Evolutionary conservation across 768 basidiomycete species (phyloP), one percentile per base, ranked within the genome.

Genomic region (Rhizopogon vesiculosus): DNA sequence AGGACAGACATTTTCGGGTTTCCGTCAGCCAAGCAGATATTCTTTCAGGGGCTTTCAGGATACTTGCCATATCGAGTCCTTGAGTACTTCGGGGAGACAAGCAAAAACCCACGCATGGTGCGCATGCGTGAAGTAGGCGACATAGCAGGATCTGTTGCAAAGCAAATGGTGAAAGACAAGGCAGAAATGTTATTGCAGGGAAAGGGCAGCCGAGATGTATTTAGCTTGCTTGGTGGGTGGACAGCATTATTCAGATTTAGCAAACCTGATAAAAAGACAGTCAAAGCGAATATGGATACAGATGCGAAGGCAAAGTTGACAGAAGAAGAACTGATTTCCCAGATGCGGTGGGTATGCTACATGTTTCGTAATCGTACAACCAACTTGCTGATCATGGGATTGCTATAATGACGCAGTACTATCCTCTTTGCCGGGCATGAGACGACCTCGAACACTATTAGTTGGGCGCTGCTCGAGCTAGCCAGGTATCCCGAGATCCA

Each of bases 171-270:
- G 46, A 64, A 68, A 78, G 62, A 67, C 39, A 67, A 77, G 55
- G 59, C 66, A 5, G 61, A 68, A 45, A 72, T 66, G 38, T 55
- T 68, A 25, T 55, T 67, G 38, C 61, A 70, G 13, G 76, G 73
- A 12, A 73, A 75, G 56, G 64, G 65, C 31, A 68, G 57, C 49
- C 64, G 68, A 31, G 76, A 79, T 59, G 73, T 83, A 25, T 68
- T 85, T 59, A 82, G 81, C 54, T 69, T 84, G n/a, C 69, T 85
- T 10, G 78, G 84, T 82, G 56, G 51, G 72, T 59, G n/a, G 28
- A 28, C 53, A 50, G 31, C 8, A 44, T 39, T 9, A 35, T 16
- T 33, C 28, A 13, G 7, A 12, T 22, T 3, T 10, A n/a, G 8
- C 13, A 5, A n/a, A 2, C 12, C 28, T 18, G 42, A 12, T 8